phyloP scores from a whole-genome alignment of 495 filamentous ascomycete genomes.

The Penicillium daleae region DNA sequence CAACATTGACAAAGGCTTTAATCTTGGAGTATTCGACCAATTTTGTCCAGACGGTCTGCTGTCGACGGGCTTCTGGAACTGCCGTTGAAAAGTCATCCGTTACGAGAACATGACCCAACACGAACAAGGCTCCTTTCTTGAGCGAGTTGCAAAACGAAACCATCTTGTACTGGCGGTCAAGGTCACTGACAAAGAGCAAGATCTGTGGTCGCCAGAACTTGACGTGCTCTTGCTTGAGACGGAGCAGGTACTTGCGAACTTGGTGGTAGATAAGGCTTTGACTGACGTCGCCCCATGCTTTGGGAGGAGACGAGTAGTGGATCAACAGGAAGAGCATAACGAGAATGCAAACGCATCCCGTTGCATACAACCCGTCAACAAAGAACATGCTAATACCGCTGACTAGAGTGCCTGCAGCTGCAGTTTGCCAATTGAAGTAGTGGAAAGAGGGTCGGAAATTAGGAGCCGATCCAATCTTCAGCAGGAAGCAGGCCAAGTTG shows the following conservation, averaged over 20 bases:
- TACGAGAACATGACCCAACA: slow-evolving; percentile 85
- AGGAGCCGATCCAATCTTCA: slow-evolving; percentile 91
- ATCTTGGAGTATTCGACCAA: slow-evolving; percentile 86
- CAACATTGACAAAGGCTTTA: slow-evolving; percentile 87
- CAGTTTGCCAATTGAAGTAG: slow-evolving; percentile 87
- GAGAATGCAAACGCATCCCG: slow-evolving; percentile 72
- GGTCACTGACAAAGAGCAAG: slow-evolving; percentile 80
- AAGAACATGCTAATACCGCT: slow-evolving; percentile 86
- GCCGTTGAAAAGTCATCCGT: slow-evolving; percentile 77
- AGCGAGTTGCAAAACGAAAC: slow-evolving; percentile 91
- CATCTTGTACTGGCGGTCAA: slow-evolving; percentile 74
- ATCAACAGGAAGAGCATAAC: slow-evolving; percentile 80
- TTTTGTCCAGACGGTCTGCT: slow-evolving; percentile 82
- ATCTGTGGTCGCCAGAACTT: slow-evolving; percentile 93
- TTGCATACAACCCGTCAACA: slow-evolving; percentile 82
- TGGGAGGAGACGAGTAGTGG: slow-evolving; percentile 82
- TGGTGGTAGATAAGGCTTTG: slow-evolving; percentile 92
- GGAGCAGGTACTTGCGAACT: slow-evolving; percentile 83
- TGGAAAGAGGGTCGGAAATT: slow-evolving; percentile 89
- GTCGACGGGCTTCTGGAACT: slow-evolving; percentile 78
- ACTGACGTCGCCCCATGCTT: slow-evolving; percentile 88
- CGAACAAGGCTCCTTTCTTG: slow-evolving; percentile 85
- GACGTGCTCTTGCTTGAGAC: slow-evolving; percentile 84
- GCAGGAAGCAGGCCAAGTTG: slow-evolving; percentile 83
- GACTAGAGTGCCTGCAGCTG: slow-evolving; percentile 69